phyloP scores from a whole-genome alignment of 768 basidiomycete genomes.

The Russula virescens region DNA sequence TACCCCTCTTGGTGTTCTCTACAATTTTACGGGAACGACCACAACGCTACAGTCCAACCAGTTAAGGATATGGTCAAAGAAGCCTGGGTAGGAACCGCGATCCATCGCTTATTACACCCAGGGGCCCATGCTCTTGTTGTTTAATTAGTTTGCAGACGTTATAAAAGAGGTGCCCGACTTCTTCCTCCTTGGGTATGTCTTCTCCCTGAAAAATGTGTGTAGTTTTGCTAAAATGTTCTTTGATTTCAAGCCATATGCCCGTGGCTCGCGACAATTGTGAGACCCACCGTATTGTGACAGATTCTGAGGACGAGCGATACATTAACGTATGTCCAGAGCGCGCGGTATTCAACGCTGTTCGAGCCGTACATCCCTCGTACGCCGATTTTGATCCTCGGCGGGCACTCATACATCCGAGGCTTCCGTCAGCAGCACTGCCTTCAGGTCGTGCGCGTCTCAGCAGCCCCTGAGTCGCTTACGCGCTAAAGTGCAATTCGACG shows the following conservation, averaged over 20 bases:
- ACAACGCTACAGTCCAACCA: slow-evolving; percentile 68
- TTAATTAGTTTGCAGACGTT: slow-evolving; percentile 61
- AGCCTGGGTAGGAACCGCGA: slow-evolving; percentile 50
- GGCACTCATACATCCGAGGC: slow-evolving; percentile 76
- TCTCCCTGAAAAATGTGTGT: background rate
- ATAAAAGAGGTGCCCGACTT: slow-evolving; percentile 78
- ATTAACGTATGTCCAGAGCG: slow-evolving; percentile 46
- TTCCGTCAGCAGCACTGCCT: slow-evolving; percentile 46
- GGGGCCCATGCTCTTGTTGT: background rate
- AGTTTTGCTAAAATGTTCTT: background rate
- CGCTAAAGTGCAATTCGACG: slow-evolving; percentile 54
- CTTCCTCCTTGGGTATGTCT: slow-evolving; percentile 63
- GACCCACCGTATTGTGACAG: slow-evolving; percentile 23
- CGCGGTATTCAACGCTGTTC: slow-evolving; percentile 64
- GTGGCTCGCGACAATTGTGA: slow-evolving; percentile 61
- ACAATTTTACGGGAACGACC: slow-evolving; percentile 67
- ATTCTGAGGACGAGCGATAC: too few relatives aligned
- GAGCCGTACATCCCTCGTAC: slow-evolving; percentile 64
- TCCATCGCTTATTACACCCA: background rate
- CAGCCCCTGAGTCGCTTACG: background rate
- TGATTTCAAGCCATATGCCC: slow-evolving; percentile 68
- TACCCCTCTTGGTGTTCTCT: slow-evolving; percentile 77
- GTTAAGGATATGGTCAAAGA: slow-evolving; percentile 76
- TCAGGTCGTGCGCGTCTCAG: too few relatives aligned
- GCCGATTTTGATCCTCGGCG: slow-evolving; percentile 81